Base-by-base conservation (phyloP, 768 basidiomycete species). In the Boletus coccyginus region DNA sequence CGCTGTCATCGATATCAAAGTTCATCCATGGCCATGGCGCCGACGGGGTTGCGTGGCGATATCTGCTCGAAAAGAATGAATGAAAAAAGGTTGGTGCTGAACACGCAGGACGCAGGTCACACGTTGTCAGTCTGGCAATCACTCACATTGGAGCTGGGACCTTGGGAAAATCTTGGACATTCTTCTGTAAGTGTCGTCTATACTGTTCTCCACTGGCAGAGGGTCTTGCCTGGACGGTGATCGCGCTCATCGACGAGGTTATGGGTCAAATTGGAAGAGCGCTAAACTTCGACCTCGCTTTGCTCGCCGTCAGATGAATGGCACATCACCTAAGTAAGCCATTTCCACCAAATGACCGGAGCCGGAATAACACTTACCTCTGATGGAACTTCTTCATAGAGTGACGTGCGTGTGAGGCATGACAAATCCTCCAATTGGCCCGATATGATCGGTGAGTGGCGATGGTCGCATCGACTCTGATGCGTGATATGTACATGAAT, bases 11-110 rank as follows among this genome's bases (percentile, higher is more conserved):
- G 14, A 35, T 43, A 49, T 65, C 62, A 33, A 75, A 59, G 48
- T 70, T 60, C 57, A 75, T 66, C 66, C 72, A 77, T 5, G 76
- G 76, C 76, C 75, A 77, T 21, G 75, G 76, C 1, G 71, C 71
- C 1, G 71, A 72, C 16, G 75, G 75, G 5, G 66, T 63, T n/a
- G 69, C 74, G 45, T 76, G 71, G 32, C 75, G 66, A 41, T 69
- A 66, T 52, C 66, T 67, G 42, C 19, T 39, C 49, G 45, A 40
- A 42, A 27, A 46, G 36, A n/a, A n/a, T 13, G 1, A 21, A 21
- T 1, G 2, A 2, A 48, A 12, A 43, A 27, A 21, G 7, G 7
- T 35, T 3, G 31, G 12, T 3, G 31, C 29, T 62, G 24, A 56
- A 56, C 21, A 31, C 27, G 29, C n/a, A 27, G 27, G 27, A 27